Evolutionary conservation across 768 basidiomycete species (phyloP), one percentile per base, ranked within the genome.

Genomic region (Leccinum aurantiacum): DNA sequence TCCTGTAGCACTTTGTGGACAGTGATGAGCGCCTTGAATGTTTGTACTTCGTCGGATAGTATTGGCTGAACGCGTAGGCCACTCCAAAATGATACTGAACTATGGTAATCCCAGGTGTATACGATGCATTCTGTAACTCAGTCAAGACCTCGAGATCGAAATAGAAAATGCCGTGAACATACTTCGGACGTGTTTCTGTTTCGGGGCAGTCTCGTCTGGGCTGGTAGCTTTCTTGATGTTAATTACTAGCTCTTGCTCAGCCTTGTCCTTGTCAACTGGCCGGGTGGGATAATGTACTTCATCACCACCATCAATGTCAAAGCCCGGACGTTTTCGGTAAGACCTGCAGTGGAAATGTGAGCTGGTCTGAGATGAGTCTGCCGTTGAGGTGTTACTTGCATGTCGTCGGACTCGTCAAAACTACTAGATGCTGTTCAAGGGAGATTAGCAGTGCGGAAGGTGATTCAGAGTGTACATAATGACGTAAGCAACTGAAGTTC

Each of bases 181-280:
- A 98, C 96, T 98, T 73, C 97, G 86, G 68, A 99, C 97, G 72
- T 99, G 97, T 73, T 99, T 99, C 83, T 98, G 95, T 76, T 99
- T 99, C 8, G 97, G 97, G 5, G 97, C 96, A 29, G 87, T 85
- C 79, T 98, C 97, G 54, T 99, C 97, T 46, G 93, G 80, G 70
- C 85, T 94, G 6, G 95, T 98, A 4, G 97, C 97, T 74, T 99
- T 99, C 84, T 99, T 99, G 75, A 99, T 95, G 71, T 96, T 95
- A 35, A 95, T 82, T 17, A 88, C 87, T 17, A 99, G 85, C 74
- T 98, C 97, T 57, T 88, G 84, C 73, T 99, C 97, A 50, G 94
- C 95, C 80, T 95, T 97, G 71, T 98, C 97, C 80, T 93, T 98
- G 79, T 98, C 96, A 25, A 99, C 97, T 27, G 96, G 96, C 60